Evolutionary conservation across 257 asterid species (phyloP), one percentile per base, ranked within the genome.

Genomic region (Solanum verrucosum): DNA sequence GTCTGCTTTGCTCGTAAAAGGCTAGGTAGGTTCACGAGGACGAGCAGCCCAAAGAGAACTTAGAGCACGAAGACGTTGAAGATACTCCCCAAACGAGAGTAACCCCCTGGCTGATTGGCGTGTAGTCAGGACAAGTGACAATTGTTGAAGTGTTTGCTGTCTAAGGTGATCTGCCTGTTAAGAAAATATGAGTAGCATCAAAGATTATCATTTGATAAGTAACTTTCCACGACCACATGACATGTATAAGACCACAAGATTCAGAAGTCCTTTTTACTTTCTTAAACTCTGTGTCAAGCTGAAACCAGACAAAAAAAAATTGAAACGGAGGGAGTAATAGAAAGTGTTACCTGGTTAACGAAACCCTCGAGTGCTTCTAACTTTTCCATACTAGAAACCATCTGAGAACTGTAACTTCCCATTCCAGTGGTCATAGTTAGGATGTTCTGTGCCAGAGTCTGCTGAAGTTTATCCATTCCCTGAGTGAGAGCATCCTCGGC

Each of bases 401-500:
- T 90, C 70, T 93, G 98, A 5, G 95, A 93, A 83, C 90, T 92
- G 87, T 89, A 93, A 93, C 89, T 93, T 40, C 92, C 96, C 37
- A 94, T 95, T n/a, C 94, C 93, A 2, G 90, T 88, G 14, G 90
- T 91, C 75, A 93, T 93, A 84, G 93, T 87, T 6, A 92, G 82
- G 87, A 96, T 84, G 94, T 94, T 91, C 87, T 95, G 98, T 1
- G 94, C 93, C 25, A 96, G 93, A 25, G 93, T 93, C 83, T 96
- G 98, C 87, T 95, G 98, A 37, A 96, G 97, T 92, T 95, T 95
- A 5, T 96, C 98, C 93, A 95, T 95, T 56, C 99, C 99, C 37
- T 95, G 98, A 63, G 95, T 74, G 33, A 96, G 92, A 37, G 98
- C 99, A 84, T 96, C 98, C 91, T 96, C 99, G 0, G 99, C 99